Evolutionary conservation across 495 filamentous ascomycete species (phyloP), one percentile per base, ranked within the genome.

Genomic region (Aspergillus leporis): DNA sequence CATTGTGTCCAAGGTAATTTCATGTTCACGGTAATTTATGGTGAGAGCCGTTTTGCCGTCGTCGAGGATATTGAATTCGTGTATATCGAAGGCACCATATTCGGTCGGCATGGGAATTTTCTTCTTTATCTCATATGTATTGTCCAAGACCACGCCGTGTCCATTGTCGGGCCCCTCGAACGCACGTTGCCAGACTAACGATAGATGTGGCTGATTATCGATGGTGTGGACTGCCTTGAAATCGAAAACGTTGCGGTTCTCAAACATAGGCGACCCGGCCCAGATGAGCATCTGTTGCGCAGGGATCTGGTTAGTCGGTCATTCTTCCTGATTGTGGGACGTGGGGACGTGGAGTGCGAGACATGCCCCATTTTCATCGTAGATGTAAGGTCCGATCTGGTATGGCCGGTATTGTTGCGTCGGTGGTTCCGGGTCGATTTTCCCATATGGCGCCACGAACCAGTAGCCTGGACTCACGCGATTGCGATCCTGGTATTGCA

Each of bases 11-110:
- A 83, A 58, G 50, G 73, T 63, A 16, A 75, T 64, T 7, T 71
- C 69, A 19, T 78, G 69, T 5, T 70, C 67, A 43, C 75, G 71
- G 57, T 85, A 83, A 49, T 74, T 64, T 12, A 73, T 74, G 22
- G 77, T 72, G 41, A 83, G 62, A 0, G 66, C 74, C 5, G 70
- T 61, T 48, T 70, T 58, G 7, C 74, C 72, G 41, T 67, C 71
- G 5, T 70, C 52, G 49, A 68, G 70, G n/a, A 76, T 53, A 7
- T 73, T 75, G 56, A 79, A 80, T 52, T 82, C 79, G 55, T 82
- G 79, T 36, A 78, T 78, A 43, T 76, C 71, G 55, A 75, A 74
- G 4, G 53, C 40, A 4, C 68, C 69, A 8, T 74, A 58, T 40
- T 74, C 70, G 10, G 64, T 40, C 22, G 71, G 64, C 28, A 75